These are phyloP conservation scores for Comarum palustre DNA, from an alignment of 306 rosid species.

Conservation along the genomic window DNA sequence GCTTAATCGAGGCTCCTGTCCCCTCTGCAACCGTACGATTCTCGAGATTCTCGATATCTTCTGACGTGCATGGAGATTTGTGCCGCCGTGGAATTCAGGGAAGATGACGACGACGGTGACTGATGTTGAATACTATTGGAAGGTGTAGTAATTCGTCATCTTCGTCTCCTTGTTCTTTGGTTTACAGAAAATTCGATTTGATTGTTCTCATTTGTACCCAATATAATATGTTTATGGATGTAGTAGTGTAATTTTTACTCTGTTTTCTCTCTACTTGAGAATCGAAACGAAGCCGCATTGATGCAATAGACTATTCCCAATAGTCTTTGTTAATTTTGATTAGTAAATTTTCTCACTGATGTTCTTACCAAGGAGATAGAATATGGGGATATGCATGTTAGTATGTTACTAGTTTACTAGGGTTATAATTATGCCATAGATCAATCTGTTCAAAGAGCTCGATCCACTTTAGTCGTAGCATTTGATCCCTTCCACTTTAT, in stretches of 20 bases:
- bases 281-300: neutral
- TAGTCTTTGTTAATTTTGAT: neutral
- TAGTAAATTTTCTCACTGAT: neutral
- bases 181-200: neutral
- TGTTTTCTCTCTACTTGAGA: neutral
- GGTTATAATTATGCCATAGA: neutral
- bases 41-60: conserved; percentile 88
- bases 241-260: neutral
- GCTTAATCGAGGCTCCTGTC: conserved; percentile 86
- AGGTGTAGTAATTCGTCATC: neutral
- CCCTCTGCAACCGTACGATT: conserved; percentile 90
- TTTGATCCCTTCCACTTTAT: no score
- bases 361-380: neutral
- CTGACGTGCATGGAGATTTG: conserved; percentile 20
- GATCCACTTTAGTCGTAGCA: no score
- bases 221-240: neutral
- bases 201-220: neutral
- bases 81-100: neutral
- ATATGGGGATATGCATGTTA: neutral
- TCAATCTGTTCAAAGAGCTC: no score
- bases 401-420: neutral
- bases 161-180: neutral
- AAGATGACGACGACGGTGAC: neutral
- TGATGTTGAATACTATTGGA: neutral
- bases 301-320: neutral